Evolutionary conservation across 2,329 filamentous ascomycete genomes (phyloP).

Genomic region (Penicillium occitanis): DNA sequence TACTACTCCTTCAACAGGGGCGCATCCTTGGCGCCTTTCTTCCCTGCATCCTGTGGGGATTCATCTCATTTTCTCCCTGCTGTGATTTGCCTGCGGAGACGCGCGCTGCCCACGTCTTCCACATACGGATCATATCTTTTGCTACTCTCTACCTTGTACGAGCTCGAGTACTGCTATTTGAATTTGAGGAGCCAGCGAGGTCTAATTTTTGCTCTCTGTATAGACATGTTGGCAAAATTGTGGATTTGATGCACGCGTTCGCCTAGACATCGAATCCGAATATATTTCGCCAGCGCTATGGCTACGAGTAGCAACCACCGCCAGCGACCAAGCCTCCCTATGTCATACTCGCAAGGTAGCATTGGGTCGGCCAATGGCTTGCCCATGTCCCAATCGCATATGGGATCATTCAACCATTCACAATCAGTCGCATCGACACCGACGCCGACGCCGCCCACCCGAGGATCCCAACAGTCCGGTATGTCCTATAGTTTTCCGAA

Average conservation of each 20-base stretch:
- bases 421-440: conserved; percentile 49
- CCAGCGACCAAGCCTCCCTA: conserved; percentile 32
- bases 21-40: conserved; percentile 14
- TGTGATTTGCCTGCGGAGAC: conserved; percentile 19
- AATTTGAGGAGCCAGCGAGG: not conserved
- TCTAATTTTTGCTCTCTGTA: not conserved
- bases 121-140: not conserved
- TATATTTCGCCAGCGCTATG: conserved; percentile 27
- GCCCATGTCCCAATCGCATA: conserved; percentile 41
- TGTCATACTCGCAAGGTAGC: conserved; percentile 44
- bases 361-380: conserved; percentile 40
- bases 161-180: not conserved
- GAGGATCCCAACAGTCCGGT: conserved; percentile 43
- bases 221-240: not conserved
- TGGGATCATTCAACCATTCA: conserved; percentile 45
- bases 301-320: conserved; percentile 32
- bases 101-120: conserved; percentile 6
- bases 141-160: not conserved
- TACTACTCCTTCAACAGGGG: not conserved
- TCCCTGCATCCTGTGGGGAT: conserved; percentile 16
- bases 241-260: conserved; percentile 17
- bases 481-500: conserved; percentile 43
- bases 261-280: conserved; percentile 8
- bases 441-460: conserved; percentile 45
- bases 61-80: conserved; percentile 17